phyloP scores from a whole-genome alignment of 2,329 filamentous ascomycete genomes.

The Aureobasidium sp. region DNA sequence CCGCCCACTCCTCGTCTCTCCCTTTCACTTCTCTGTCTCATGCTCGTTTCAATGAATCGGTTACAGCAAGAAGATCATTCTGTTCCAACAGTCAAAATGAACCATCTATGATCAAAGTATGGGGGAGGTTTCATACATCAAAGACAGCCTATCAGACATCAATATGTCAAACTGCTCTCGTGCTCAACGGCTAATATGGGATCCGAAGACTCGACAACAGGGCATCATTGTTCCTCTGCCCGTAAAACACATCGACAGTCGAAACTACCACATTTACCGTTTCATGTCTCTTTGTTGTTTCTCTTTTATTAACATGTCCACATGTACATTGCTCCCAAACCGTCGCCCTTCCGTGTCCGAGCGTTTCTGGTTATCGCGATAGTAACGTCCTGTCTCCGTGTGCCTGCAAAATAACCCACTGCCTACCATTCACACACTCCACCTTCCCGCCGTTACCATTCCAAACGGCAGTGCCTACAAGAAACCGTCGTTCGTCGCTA shows the following conservation, averaged over 20 bases:
- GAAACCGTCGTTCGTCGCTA: conserved; percentile 13
- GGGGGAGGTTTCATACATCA: conserved; percentile 7
- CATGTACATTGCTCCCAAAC: not conserved
- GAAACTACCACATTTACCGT: conserved; percentile 13
- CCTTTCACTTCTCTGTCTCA: conserved; percentile 3
- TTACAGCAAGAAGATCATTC: conserved; percentile 11
- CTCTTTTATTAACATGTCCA: not conserved
- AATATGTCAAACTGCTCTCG: conserved; percentile 8
- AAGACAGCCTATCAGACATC: conserved; percentile 13
- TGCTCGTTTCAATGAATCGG: conserved; percentile 14
- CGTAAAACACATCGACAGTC: conserved; percentile 9
- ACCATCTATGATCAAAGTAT: conserved; percentile 6
- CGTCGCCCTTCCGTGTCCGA: not conserved
- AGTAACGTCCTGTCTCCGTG: not conserved
- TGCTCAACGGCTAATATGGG: conserved; percentile 12
- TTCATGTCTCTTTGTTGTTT: conserved; percentile 15
- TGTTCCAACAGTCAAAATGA: conserved; percentile 1
- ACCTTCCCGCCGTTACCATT: conserved; percentile 8
- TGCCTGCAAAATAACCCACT: not conserved
- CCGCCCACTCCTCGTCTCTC: not conserved
- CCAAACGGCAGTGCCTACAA: conserved; percentile 11
- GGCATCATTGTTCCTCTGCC: conserved; percentile 1
- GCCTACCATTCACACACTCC: not conserved
- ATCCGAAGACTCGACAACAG: conserved; percentile 2
- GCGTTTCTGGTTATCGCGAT: conserved; percentile 1